phyloP scores from a whole-genome alignment of 352 stramenopile genomes.

The Globisporangium spinosum region DNA sequence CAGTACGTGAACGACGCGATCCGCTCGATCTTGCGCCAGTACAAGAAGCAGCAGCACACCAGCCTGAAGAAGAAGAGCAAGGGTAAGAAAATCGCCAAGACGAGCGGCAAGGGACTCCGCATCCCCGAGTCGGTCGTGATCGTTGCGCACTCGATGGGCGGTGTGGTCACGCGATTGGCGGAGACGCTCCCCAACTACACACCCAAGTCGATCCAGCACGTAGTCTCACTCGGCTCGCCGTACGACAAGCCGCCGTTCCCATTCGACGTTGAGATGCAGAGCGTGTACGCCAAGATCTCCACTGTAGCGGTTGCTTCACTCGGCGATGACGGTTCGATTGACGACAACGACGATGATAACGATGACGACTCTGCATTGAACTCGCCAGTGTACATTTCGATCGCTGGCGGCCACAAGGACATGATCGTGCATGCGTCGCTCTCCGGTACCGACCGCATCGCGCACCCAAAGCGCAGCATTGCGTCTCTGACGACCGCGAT shows the following conservation, averaged over 20 bases:
- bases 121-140: constrained; percentile 63
- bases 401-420: constrained; percentile 82
- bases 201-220: constrained; percentile 66
- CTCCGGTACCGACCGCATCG: constrained; percentile 33
- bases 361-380: neutral
- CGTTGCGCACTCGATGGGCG: constrained; percentile 85
- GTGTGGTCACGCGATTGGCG: constrained; percentile 60
- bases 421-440: constrained; percentile 60
- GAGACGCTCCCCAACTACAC: constrained; percentile 74
- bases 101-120: constrained; percentile 10
- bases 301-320: neutral
- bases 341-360: constrained; percentile 14
- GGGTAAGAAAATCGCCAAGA: constrained; percentile 7
- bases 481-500: constrained; percentile 56
- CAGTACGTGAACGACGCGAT: constrained; percentile 73
- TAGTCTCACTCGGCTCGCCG: constrained; percentile 67
- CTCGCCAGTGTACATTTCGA: constrained; percentile 59
- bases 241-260: constrained; percentile 52
- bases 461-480: constrained; percentile 29
- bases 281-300: constrained; percentile 49
- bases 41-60: constrained; percentile 46
- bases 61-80: constrained; percentile 16
- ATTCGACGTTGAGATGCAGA: constrained; percentile 64
- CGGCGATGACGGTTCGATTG: neutral
- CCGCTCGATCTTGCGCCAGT: constrained; percentile 63